Conservation (phyloP, 2,329 filamentous ascomycete genomes). For the Aspergillus ochraceus region DNA sequence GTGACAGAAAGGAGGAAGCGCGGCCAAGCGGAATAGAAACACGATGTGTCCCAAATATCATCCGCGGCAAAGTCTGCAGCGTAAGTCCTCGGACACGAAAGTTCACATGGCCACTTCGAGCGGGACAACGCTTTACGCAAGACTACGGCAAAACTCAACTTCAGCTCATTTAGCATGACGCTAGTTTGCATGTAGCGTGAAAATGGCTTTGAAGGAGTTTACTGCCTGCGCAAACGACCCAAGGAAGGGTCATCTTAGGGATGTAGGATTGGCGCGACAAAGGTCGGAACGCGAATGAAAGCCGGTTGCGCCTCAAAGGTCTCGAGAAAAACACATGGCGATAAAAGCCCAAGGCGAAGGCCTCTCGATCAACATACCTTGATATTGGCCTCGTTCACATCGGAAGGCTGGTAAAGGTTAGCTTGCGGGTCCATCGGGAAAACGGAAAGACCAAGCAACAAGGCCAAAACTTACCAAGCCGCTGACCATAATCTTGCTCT, state of each 20-base stretch:
- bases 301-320: constrained; percentile 40
- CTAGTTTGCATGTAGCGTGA: constrained; percentile 28
- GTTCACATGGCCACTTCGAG: constrained; percentile 50
- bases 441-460: neutral
- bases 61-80: constrained; percentile 34
- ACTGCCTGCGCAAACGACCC: constrained; percentile 32
- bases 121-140: constrained; percentile 40
- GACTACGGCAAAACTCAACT: constrained; percentile 62
- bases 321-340: constrained; percentile 56
- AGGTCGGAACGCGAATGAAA: constrained; percentile 32
- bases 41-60: constrained; percentile 25
- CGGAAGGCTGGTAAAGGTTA: constrained; percentile 67
- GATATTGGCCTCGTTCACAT: constrained; percentile 95
- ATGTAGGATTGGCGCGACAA: constrained; percentile 23
- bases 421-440: constrained; percentile 36
- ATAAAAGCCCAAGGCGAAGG: constrained; percentile 70
- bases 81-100: constrained; percentile 17
- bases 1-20: constrained; percentile 13
- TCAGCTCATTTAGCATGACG: constrained; percentile 33
- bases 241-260: constrained; percentile 23
- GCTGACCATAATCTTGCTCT: constrained; percentile 98
- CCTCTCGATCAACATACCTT: constrained; percentile 99
- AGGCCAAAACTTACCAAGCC: constrained; percentile 74
- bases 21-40: constrained; percentile 26
- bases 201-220: constrained; percentile 36